phyloP scores from a whole-genome alignment of 2,329 filamentous ascomycete genomes.

The Diplocarpon rosae region DNA sequence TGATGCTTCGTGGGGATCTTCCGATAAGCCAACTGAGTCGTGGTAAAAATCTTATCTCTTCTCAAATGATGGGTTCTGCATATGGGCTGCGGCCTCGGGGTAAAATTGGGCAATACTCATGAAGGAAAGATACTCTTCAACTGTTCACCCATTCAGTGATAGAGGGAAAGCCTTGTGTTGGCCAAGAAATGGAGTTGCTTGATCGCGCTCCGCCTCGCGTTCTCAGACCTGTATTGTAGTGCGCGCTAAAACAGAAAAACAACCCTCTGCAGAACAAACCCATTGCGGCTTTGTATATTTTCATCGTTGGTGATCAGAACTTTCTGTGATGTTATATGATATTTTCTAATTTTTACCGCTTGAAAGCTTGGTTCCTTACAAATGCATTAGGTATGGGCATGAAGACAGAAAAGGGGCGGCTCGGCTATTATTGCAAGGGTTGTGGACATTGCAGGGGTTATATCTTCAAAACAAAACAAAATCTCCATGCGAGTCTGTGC shows the following conservation, averaged over 20 bases:
- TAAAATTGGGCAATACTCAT: conserved; percentile 70
- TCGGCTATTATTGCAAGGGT: too few relatives aligned
- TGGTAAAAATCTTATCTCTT: conserved; percentile 23
- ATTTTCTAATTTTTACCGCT: too few relatives aligned
- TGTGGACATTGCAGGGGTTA: too few relatives aligned
- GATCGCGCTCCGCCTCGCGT: conserved; percentile 42
- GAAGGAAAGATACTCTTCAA: conserved; percentile 97
- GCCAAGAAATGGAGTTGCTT: conserved; percentile 70
- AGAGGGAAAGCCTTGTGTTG: conserved; percentile 98
- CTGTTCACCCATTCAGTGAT: conserved; percentile 32
- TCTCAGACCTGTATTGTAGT: conserved; percentile 5
- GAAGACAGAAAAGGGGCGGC: too few relatives aligned
- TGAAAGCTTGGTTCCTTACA: too few relatives aligned
- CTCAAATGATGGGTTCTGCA: conserved; percentile 23
- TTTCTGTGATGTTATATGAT: neutral
- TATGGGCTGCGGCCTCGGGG: conserved; percentile 26
- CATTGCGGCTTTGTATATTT: neutral
- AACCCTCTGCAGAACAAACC: conserved; percentile 4
- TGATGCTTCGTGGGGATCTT: conserved; percentile 35
- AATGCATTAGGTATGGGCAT: too few relatives aligned
- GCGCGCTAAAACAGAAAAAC: conserved; percentile 3
- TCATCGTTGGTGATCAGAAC: neutral
- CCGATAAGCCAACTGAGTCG: conserved; percentile 30
- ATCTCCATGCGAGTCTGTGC: too few relatives aligned
- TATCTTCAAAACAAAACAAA: too few relatives aligned